Percentiles rank a stretch among this genome's conserved stretches.
Evolutionary conservation across 2,329 filamentous ascomycete species (phyloP).

Genomic region (Parastagonospora avenae): DNA sequence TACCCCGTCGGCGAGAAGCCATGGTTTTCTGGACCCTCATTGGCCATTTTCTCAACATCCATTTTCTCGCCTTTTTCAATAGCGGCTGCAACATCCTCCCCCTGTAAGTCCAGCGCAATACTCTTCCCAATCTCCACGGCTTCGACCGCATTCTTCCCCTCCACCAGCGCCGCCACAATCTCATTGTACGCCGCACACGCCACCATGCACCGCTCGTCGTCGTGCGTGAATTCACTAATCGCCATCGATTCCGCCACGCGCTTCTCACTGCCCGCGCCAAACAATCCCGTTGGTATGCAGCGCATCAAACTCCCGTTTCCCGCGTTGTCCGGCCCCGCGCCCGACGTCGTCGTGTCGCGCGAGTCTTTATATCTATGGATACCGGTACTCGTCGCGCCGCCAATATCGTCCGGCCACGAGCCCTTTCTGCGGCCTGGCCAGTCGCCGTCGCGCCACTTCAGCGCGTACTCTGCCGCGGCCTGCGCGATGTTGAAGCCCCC

Average conservation of each 20-base stretch:
- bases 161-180: constrained; percentile 24
- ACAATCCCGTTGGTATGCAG: constrained; percentile 54
- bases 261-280: constrained; percentile 31
- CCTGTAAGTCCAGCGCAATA: background rate
- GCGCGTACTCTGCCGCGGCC: constrained; percentile 47
- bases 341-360: constrained; percentile 39
- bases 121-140: constrained; percentile 11
- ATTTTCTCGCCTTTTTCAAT: background rate
- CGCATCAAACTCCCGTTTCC: constrained; percentile 58
- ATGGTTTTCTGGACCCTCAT: background rate
- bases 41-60: background rate
- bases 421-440: constrained; percentile 51
- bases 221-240: constrained; percentile 29
- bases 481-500: constrained; percentile 36
- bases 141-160: constrained; percentile 7
- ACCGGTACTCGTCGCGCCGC: constrained; percentile 47
- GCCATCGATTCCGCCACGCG: constrained; percentile 27
- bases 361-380: constrained; percentile 36
- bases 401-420: constrained; percentile 47
- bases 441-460: constrained; percentile 51
- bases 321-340: constrained; percentile 47
- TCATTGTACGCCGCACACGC: constrained; percentile 31
- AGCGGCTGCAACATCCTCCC: background rate
- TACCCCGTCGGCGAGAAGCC: constrained; percentile 44
- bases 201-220: constrained; percentile 26